These are phyloP conservation scores for Batrachochytrium dendrobatidis DNA, from an alignment of 371 early-diverging fungal species.

Conservation along the genomic window DNA sequence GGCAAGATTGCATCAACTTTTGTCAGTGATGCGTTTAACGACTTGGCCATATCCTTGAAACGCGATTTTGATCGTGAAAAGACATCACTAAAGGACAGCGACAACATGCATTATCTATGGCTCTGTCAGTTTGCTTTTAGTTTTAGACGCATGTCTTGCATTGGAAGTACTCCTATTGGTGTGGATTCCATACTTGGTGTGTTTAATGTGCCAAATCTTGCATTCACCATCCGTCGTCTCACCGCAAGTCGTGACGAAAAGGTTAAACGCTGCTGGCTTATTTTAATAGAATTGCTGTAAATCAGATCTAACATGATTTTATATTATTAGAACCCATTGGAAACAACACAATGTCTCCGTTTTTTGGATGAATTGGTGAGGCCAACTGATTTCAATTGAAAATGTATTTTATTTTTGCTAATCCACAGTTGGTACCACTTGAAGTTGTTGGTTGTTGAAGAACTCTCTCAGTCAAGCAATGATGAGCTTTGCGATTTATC, in stretches of 20 bases:
- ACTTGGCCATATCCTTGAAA: background rate
- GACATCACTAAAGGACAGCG: background rate
- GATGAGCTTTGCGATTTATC: background rate
- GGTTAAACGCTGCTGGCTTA: too few relatives aligned
- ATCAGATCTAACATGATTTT: too few relatives aligned
- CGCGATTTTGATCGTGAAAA: background rate
- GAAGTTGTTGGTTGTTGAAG: background rate
- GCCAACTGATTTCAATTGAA: too few relatives aligned
- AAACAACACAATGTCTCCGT: slow-evolving; percentile 1
- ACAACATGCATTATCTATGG: background rate
- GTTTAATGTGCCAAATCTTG: background rate
- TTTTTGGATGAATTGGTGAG: background rate
- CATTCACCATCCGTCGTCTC: background rate
- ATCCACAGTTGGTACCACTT: too few relatives aligned
- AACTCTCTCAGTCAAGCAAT: background rate
- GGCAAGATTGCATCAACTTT: too few relatives aligned
- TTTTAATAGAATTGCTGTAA: background rate
- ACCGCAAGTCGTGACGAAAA: slow-evolving; percentile 2
- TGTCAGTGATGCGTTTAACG: too few relatives aligned
- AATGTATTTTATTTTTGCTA: too few relatives aligned
- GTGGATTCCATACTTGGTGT: background rate
- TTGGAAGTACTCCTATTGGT: background rate
- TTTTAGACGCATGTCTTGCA: background rate
- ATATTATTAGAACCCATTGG: background rate
- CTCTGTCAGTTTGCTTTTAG: background rate